Percentiles rank a stretch among this genome's conserved stretches.
Conservation (phyloP, 176 grass and related monocot species). For the Pontederia paniculata region DNA sequence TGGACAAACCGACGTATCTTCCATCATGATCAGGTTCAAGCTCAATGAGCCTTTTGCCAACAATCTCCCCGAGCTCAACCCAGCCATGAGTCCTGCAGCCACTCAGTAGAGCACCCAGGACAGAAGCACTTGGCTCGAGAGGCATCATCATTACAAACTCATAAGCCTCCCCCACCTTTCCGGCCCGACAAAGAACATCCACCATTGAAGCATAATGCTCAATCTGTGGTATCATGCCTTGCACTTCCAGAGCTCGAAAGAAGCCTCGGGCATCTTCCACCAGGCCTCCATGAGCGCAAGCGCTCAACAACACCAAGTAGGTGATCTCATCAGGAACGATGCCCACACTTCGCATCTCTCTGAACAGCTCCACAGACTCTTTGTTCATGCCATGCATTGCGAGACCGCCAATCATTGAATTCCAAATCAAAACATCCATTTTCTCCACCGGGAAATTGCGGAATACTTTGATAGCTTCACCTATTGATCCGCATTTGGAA, state of each 20-base stretch:
- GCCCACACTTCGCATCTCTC: constrained; percentile 28
- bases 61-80: constrained; percentile 48
- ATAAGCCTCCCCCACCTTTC: constrained; percentile 39
- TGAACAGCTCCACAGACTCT: constrained; percentile 38
- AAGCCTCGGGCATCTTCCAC: constrained; percentile 46
- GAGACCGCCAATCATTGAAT: constrained; percentile 42
- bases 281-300: constrained; percentile 50
- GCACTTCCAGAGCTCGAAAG: constrained; percentile 38
- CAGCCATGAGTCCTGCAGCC: constrained; percentile 46
- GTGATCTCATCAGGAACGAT: constrained; percentile 56
- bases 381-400: constrained; percentile 40
- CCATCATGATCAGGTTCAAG: constrained; percentile 56
- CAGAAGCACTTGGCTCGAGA: constrained; percentile 42
- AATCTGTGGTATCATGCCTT: constrained; percentile 34
- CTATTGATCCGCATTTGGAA: constrained; percentile 41
- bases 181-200: constrained; percentile 60
- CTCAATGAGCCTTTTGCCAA: constrained; percentile 50
- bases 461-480: constrained; percentile 41
- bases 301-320: constrained; percentile 33
- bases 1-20: constrained; percentile 56
- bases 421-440: constrained; percentile 61
- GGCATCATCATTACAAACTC: constrained; percentile 41
- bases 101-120: constrained; percentile 48
- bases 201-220: constrained; percentile 65
- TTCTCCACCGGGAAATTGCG: constrained; percentile 17